Percentiles rank a stretch among this genome's conserved stretches.
phyloP scores from a whole-genome alignment of 2,329 filamentous ascomycete species.

The Fusarium sp. region DNA sequence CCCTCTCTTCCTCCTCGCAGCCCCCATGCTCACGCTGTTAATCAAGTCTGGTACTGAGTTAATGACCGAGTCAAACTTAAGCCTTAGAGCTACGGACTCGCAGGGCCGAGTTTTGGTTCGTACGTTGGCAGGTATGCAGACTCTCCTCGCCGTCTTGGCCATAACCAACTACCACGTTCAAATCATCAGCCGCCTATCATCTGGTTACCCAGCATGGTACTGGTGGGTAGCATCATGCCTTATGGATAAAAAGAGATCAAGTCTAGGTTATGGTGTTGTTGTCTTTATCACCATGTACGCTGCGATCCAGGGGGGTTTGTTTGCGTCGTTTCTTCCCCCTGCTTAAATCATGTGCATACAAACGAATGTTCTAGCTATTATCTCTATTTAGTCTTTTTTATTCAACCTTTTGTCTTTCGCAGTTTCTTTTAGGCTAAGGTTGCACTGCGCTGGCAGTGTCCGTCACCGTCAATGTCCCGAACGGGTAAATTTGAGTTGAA shows the following conservation, averaged over 20 bases:
- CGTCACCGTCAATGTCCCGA: background rate
- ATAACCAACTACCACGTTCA: constrained; percentile 89
- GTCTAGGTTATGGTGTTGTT: constrained; percentile 55
- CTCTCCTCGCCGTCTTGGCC: constrained; percentile 73
- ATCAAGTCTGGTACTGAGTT: constrained; percentile 64
- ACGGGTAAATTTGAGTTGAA: background rate
- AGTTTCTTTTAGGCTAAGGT: background rate
- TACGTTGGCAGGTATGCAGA: constrained; percentile 74
- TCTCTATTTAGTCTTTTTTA: background rate
- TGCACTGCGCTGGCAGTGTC: background rate
- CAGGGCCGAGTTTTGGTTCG: constrained; percentile 50
- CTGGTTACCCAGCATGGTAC: constrained; percentile 90
- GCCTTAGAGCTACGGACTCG: constrained; percentile 13
- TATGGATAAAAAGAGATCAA: constrained; percentile 44
- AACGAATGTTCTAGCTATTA: background rate
- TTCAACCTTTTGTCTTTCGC: background rate
- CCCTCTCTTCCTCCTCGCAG: constrained; percentile 84
- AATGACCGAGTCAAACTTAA: constrained; percentile 38
- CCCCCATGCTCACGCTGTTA: constrained; percentile 73
- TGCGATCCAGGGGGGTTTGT: constrained; percentile 81
- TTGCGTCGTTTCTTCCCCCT: constrained; percentile 89
- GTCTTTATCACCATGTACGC: constrained; percentile 82
- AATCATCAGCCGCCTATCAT: constrained; percentile 88
- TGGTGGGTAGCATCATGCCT: constrained; percentile 72
- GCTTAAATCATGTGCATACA: constrained; percentile 59